Evolutionary conservation across 129 eudicot genomes (phyloP), one percentile per base, ranked within the genome.

Genomic region (Saussurea involucrata): DNA sequence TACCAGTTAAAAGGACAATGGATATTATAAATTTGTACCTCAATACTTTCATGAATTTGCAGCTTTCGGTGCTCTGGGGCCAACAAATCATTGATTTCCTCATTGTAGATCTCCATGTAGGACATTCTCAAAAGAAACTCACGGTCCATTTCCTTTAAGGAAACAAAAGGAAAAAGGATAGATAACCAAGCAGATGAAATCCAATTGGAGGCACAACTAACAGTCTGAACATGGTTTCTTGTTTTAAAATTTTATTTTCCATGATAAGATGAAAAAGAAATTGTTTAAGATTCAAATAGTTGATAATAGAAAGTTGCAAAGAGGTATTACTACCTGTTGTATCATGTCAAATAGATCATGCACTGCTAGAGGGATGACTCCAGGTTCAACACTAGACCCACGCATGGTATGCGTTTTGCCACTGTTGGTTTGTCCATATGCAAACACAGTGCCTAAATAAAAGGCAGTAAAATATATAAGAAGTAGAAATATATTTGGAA

Each of bases 351-450:
- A 95, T 20, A 95, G 82, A 78, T 95, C 95, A 57, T 87, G 85
- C 8, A 95, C 96, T 58, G 99, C 97, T 71, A 89, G 83, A 42
- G 97, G 95, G 68, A 95, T 95, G 44, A 95, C 97, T 80, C 99
- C 99, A 64, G 90, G 96, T 82, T 95, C 99, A 57, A 74, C 49
- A 58, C 69, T 75, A 33, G 92, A 85, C 69, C 99, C 99, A 18
- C 99, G 96, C 99, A 95, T 95, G 0, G 99, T 92, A 83, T 95
- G 97, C 2, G 99, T 95, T 74, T 95, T 95, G 27, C 99, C 99
- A 82, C 99, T 95, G 81, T 88, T 95, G 8, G 99, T 92, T 69
- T 95, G 99, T 60, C 99, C 99, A 84, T 95, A 95, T 44, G 99
- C 99, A 87, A 95, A 95, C 49, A 95, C 99, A 82, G 99, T 95